Evolutionary conservation across 768 basidiomycete genomes (phyloP), one percentile per base, ranked within the genome.

Genomic region (Pleurotus djamor): DNA sequence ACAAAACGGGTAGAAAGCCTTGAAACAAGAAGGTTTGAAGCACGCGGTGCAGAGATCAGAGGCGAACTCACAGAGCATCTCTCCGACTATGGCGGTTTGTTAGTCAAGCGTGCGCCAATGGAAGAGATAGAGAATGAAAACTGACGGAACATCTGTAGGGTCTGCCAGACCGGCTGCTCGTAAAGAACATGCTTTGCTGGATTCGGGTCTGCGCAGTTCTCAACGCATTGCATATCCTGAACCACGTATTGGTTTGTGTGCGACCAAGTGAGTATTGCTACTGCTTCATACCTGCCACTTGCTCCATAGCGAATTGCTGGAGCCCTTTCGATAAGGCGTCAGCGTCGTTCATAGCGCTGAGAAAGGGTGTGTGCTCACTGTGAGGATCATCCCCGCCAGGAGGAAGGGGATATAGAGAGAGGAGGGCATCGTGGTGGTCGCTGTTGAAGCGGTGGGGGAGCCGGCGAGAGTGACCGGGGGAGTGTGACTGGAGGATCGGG

Each of bases 191-290:
- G 85, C 37, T 77, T 76, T 3, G 67, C 61, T 2, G 87, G 82
- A 71, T 92, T 77, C 38, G 83, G 82, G 63, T 87, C 81, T 49
- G 71, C 70, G 71, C 96, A 98, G 72, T 96, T 91, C 80, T 94
- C 94, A 47, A 98, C 96, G 69, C 96, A 98, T 86, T 97, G 94
- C 92, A 97, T 96, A 71, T 98, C 96, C 88, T 91, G 61, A 50
- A 16, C 44, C 12, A 57, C 33, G 49, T 28, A 60, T 60, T 52
- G 35, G 61, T 36, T 37, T 35, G 50, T 47, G 47, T 48, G 48
- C 51, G 57, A 54, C 28, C 33, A 59, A 41, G 38, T 36, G 56
- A 21, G 56, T 34, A 62, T 51, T 41, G 54, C 17, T 28, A 28
- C 21, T 28, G 21, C 21, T 1, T 47, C 47, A 52, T 37, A 52